phyloP scores from a whole-genome alignment of 2,329 filamentous ascomycete species.

The Cadophora luteo-olivacea region DNA sequence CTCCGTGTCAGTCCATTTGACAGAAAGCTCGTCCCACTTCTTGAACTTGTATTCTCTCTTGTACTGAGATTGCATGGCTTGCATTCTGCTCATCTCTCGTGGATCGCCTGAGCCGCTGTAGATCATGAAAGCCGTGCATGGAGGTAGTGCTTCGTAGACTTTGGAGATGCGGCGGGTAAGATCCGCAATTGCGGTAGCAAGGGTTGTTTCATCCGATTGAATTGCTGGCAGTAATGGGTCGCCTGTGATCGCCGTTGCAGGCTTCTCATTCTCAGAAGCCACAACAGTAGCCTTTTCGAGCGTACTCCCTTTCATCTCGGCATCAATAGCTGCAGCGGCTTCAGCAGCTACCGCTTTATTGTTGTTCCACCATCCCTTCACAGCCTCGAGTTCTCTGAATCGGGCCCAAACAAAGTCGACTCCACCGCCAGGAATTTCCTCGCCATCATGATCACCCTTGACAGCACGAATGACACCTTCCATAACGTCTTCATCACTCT shows the following conservation, averaged over 20 bases:
- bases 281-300: not conserved
- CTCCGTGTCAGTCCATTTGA: slow-evolving; percentile 72
- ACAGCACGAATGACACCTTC: slow-evolving; percentile 63
- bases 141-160: slow-evolving; percentile 64
- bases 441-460: slow-evolving; percentile 62
- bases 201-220: slow-evolving; percentile 27
- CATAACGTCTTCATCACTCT: slow-evolving; percentile 64
- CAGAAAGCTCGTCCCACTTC: slow-evolving; percentile 71
- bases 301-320: not conserved
- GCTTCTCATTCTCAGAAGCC: not conserved
- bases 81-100: slow-evolving; percentile 67
- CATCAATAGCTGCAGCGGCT: slow-evolving; percentile 17
- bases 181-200: slow-evolving; percentile 33
- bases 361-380: slow-evolving; percentile 72
- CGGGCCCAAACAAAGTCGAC: slow-evolving; percentile 73
- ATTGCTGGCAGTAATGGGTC: slow-evolving; percentile 16
- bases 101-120: slow-evolving; percentile 72
- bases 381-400: slow-evolving; percentile 68
- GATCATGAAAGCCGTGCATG: slow-evolving; percentile 69
- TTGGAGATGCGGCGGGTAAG: slow-evolving; percentile 55
- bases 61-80: slow-evolving; percentile 65
- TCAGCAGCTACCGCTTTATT: slow-evolving; percentile 47
- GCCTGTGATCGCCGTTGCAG: not conserved
- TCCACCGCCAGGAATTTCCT: slow-evolving; percentile 63
- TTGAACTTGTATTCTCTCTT: slow-evolving; percentile 69